Conservation (phyloP, 2,329 filamentous ascomycete genomes). For the Fusarium camptoceras region DNA sequence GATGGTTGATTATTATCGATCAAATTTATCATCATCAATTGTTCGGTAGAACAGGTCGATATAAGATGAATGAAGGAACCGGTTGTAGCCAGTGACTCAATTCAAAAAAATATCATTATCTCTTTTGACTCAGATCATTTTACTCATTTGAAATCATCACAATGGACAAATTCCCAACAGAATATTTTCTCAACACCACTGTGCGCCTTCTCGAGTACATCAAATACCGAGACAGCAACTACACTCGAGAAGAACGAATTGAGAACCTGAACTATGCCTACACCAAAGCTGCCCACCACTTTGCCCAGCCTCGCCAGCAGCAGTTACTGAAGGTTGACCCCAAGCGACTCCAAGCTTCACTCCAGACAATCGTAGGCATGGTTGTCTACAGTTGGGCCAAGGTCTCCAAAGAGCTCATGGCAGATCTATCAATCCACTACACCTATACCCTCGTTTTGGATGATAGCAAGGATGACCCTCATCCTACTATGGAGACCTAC, state of each 20-base stretch:
- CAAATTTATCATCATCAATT: neutral
- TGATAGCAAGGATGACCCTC: neutral
- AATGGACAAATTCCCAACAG: neutral
- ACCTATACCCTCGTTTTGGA: neutral
- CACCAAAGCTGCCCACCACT: neutral
- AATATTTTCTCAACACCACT: neutral
- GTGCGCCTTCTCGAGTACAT: neutral
- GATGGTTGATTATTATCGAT: neutral
- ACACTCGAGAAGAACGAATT: neutral
- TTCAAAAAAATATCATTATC: neutral
- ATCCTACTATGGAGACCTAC: neutral
- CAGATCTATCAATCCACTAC: neutral
- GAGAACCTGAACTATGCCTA: neutral
- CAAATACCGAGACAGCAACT: neutral
- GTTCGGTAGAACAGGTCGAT: neutral
- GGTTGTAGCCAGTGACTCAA: neutral
- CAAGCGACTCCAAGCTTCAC: neutral
- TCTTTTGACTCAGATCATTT: neutral
- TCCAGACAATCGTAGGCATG: neutral
- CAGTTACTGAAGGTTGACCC: neutral
- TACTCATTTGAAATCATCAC: neutral
- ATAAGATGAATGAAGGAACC: neutral
- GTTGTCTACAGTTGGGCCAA: conserved; percentile 1
- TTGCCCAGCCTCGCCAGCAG: neutral
- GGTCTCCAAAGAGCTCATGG: neutral